A percentile compares a stretch with the other conserved stretches of the same genome.
Evolutionary conservation across 1,284 basidiomycete genomes (phyloP).

Genomic region (Apiotrichum akiyoshidainum): DNA sequence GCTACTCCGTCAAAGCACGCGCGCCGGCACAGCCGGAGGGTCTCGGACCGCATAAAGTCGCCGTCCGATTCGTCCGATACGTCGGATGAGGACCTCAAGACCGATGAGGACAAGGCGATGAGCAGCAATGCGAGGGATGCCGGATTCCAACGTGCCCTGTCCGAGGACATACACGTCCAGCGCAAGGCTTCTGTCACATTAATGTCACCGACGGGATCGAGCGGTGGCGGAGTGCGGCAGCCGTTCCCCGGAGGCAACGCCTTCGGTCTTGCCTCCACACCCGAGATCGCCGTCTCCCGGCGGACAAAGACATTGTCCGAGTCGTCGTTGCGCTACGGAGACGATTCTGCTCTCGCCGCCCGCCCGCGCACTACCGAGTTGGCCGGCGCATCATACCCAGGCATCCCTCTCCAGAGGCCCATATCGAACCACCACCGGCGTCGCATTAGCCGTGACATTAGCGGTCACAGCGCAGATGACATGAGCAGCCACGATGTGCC

Average conservation of each 20-base stretch:
- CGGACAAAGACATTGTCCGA: constrained; percentile 37
- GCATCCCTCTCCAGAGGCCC: constrained; percentile 32
- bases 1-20: neutral
- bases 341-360: constrained; percentile 30
- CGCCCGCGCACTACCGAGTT: constrained; percentile 24
- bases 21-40: constrained; percentile 1
- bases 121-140: constrained; percentile 3
- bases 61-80: constrained; percentile 41
- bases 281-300: constrained; percentile 16
- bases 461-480: constrained; percentile 28
- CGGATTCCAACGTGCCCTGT: neutral
- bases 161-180: neutral
- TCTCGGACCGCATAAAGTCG: constrained; percentile 41
- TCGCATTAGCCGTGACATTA: constrained; percentile 20
- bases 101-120: constrained; percentile 5
- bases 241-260: neutral
- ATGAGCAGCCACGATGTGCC: constrained; percentile 15
- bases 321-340: constrained; percentile 11
- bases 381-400: constrained; percentile 27
- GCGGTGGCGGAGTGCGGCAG: neutral
- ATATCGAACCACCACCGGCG: constrained; percentile 24
- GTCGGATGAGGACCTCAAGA: constrained; percentile 26
- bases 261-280: constrained; percentile 7
- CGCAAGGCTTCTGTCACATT: neutral
- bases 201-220: neutral